phyloP scores from a whole-genome alignment of 1,284 basidiomycete species.

The Thecaphora thlaspeos region DNA sequence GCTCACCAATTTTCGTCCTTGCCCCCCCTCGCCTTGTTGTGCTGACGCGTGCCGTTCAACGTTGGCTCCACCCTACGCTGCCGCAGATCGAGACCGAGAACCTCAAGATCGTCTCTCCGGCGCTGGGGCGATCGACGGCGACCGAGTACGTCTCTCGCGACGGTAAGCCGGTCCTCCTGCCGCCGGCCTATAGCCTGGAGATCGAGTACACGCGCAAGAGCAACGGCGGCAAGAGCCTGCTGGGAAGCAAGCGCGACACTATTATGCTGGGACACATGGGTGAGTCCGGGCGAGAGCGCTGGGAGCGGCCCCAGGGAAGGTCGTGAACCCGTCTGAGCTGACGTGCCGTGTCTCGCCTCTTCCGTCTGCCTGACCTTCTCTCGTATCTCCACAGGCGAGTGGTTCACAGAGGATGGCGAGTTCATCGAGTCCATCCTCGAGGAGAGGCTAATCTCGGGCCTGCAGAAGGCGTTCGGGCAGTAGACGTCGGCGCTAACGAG shows the following conservation, averaged over 20 bases:
- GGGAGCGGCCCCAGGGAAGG: too few relatives aligned
- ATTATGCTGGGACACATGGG: constrained; percentile 47
- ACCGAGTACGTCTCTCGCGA: constrained; percentile 11
- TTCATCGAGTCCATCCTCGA: constrained; percentile 47
- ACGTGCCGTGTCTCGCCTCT: too few relatives aligned
- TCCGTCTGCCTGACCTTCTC: background rate
- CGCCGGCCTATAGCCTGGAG: constrained; percentile 46
- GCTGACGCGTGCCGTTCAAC: background rate
- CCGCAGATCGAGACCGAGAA: constrained; percentile 38
- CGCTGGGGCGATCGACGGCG: constrained; percentile 30
- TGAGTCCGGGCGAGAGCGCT: too few relatives aligned
- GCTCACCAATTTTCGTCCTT: too few relatives aligned
- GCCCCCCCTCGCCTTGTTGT: too few relatives aligned
- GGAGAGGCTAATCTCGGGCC: constrained; percentile 32
- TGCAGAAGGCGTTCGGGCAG: constrained; percentile 41
- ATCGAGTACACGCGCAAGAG: constrained; percentile 39
- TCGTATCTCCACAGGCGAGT: constrained; percentile 39
- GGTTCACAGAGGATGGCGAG: constrained; percentile 55
- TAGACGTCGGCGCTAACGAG: background rate
- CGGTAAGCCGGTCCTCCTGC: constrained; percentile 34
- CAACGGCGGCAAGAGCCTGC: constrained; percentile 29
- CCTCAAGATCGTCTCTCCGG: constrained; percentile 36
- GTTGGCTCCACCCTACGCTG: background rate
- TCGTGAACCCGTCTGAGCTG: too few relatives aligned
- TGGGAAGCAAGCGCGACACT: constrained; percentile 25